phyloP scores from a whole-genome alignment of 352 stramenopile genomes.

The Hyaloperonospora arabidopsidis region DNA sequence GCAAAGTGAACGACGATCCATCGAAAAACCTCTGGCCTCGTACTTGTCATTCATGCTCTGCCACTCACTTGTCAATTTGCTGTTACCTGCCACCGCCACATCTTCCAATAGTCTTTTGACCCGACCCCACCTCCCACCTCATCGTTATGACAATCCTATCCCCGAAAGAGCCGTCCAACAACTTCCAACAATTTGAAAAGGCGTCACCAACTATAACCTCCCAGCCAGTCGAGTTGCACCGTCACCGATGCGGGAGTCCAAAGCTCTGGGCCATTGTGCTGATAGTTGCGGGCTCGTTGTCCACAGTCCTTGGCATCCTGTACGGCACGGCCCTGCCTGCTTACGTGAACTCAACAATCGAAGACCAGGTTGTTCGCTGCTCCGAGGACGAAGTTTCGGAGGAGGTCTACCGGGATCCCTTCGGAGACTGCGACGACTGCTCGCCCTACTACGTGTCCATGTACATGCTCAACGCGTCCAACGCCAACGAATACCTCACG shows the following conservation, averaged over 20 bases:
- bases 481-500: slow-evolving; percentile 50
- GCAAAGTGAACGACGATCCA: too few species aligned
- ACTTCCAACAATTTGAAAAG: slow-evolving; percentile 25
- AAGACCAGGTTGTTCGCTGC: slow-evolving; percentile 35
- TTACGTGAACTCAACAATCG: slow-evolving; percentile 44
- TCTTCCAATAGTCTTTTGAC: too few species aligned
- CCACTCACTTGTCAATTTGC: slow-evolving; percentile 25
- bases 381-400: slow-evolving; percentile 31
- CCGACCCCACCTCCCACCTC: neutral
- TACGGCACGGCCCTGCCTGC: slow-evolving; percentile 46
- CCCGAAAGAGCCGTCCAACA: slow-evolving; percentile 14
- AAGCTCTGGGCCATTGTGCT: slow-evolving; percentile 27
- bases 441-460: slow-evolving; percentile 63
- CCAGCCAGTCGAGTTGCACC: slow-evolving; percentile 10
- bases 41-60: too few species aligned
- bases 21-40: too few species aligned
- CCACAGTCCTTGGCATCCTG: slow-evolving; percentile 40
- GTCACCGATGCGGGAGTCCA: slow-evolving; percentile 32
- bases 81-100: neutral
- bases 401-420: slow-evolving; percentile 41
- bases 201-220: slow-evolving; percentile 18
- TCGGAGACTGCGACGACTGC: slow-evolving; percentile 71
- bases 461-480: slow-evolving; percentile 71
- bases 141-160: slow-evolving; percentile 15
- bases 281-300: slow-evolving; percentile 30